Evolutionary conservation across 495 filamentous ascomycete genomes (phyloP), one percentile per base, ranked within the genome.

Genomic region (Xylaria castorea): DNA sequence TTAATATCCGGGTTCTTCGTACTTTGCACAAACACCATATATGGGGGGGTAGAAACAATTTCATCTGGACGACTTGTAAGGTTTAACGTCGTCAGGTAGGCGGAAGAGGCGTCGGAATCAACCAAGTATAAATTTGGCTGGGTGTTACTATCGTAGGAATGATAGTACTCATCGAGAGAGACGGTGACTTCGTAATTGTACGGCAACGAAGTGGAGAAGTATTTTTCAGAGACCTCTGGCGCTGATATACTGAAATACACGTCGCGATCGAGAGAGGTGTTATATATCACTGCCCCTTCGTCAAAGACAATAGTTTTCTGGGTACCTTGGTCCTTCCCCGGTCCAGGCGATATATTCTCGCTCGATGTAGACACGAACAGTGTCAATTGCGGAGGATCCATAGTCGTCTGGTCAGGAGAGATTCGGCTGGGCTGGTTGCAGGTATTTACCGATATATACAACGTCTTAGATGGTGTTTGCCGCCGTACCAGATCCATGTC

Each of bases 131-230:
- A 27, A 68, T 91, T 87, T 8, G 76, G 75, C 51, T 81, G 78
- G 3, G 78, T 77, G 11, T 81, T 60, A 1, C 84, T 77, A 51
- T 86, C 79, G 68, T 87, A 91, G 16, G 77, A 85, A 78, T 94
- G 91, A 79, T 93, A 97, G 61, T 83, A 90, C 0, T 75, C 86
- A 73, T 97, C 92, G 50, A 91, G 91, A 8, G 96, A 98, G n/a
- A 89, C 91, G 2, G 93, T 92, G 6, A 99, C 81, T 74, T 95
- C 84, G 76, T 93, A 95, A 71, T 89, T 91, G 80, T 92, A 98
- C 48, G 75, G 68, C 5, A 57, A 72, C 2, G 76, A 79, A 11
- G 90, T 90, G 0, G 79, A 79, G 72, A 88, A 93, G 8, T 78
- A 79, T 7, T 78, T 77, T 6, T 71, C 78, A 40, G 89, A 85